Percentiles rank a stretch among this genome's conserved stretches.
Evolutionary conservation across 805 yeast species (phyloP).

Genomic region (Metschnikowia sp.): DNA sequence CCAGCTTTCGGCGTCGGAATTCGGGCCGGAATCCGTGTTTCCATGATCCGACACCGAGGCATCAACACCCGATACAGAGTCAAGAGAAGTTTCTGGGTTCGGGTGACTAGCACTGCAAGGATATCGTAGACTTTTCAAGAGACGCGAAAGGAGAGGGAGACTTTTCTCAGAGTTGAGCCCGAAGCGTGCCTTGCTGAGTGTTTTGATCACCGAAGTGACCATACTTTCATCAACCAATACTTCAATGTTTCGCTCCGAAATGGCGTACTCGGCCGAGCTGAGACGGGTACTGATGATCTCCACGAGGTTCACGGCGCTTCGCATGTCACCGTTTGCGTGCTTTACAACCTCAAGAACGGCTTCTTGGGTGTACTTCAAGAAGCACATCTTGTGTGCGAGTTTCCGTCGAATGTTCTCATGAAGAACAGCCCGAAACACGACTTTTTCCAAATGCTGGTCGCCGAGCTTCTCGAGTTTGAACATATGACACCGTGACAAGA

Average conservation of each 20-base stretch:
- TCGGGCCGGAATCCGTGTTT: neutral
- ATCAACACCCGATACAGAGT: neutral
- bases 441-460: constrained; percentile 45
- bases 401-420: constrained; percentile 29
- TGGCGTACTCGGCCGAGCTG: neutral
- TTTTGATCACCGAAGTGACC: constrained; percentile 2
- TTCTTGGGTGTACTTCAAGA: constrained; percentile 16
- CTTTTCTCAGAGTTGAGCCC: constrained; percentile 20
- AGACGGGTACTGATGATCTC: constrained; percentile 26
- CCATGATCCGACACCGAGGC: neutral
- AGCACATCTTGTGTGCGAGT: constrained; percentile 3
- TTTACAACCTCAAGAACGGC: constrained; percentile 17
- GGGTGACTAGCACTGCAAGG: neutral
- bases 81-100: too few relatives aligned
- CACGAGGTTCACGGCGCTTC: constrained; percentile 31
- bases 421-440: constrained; percentile 57
- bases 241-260: neutral
- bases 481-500: constrained; percentile 79
- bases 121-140: constrained; percentile 13
- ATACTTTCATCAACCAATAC: neutral
- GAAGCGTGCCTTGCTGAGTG: constrained; percentile 10
- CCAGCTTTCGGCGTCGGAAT: constrained; percentile 7
- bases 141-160: constrained; percentile 14
- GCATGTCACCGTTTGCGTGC: constrained; percentile 29
- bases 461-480: constrained; percentile 61